Percentiles rank a stretch among this genome's conserved stretches.
Conservation (phyloP, 1,139 yeast species). For the Torulaspora pretoriensis region DNA sequence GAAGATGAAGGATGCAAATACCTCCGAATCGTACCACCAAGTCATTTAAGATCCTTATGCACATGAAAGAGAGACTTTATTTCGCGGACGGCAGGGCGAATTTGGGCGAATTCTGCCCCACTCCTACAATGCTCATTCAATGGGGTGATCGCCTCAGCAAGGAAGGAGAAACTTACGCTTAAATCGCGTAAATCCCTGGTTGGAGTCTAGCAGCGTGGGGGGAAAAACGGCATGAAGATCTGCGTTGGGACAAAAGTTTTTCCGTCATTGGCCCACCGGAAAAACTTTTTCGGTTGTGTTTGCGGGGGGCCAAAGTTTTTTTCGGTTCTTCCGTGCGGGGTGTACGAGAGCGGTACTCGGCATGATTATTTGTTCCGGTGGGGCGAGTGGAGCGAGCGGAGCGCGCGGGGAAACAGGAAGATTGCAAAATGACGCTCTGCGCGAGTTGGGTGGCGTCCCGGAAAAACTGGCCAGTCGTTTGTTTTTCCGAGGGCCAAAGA, state of each 20-base stretch:
- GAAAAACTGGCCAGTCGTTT: not conserved
- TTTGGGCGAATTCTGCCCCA: too few relatives aligned
- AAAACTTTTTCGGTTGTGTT: not conserved
- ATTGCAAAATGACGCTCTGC: not conserved
- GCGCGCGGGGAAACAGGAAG: not conserved
- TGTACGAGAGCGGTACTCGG: not conserved
- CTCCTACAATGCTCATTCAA: too few relatives aligned
- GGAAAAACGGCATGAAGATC: too few relatives aligned
- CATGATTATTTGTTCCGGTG: not conserved
- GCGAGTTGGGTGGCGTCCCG: conserved; percentile 1
- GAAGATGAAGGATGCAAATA: too few relatives aligned
- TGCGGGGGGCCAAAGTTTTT: not conserved
- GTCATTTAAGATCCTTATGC: too few relatives aligned
- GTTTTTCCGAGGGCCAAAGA: not conserved
- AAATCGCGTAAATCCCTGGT: too few relatives aligned
- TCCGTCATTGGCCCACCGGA: not conserved
- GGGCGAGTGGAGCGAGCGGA: not conserved
- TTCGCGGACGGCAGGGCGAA: too few relatives aligned
- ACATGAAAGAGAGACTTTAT: too few relatives aligned
- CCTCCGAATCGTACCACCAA: too few relatives aligned
- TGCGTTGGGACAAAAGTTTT: not conserved
- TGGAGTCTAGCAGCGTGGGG: too few relatives aligned
- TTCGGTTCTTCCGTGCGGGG: not conserved
- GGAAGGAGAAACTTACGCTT: too few relatives aligned
- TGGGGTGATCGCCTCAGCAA: too few relatives aligned